A percentile compares a stretch with the other conserved stretches of the same genome.
These are phyloP conservation scores for Russula olivacea DNA, from an alignment of 768 basidiomycete species.

Conservation along the genomic window DNA sequence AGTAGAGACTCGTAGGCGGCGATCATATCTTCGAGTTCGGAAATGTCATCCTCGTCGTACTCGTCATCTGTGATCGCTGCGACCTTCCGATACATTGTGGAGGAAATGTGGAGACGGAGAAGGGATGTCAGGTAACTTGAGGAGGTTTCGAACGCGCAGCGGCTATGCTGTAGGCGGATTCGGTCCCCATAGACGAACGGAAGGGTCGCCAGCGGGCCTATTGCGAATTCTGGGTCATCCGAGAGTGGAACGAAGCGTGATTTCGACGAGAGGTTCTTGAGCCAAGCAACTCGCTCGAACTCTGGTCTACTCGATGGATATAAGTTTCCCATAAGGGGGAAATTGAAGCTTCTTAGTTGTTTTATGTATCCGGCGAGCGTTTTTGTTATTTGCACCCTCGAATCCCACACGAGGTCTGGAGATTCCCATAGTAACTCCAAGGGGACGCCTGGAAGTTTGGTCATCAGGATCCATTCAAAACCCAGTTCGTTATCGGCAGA, in stretches of 20 bases:
- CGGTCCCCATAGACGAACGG: background rate
- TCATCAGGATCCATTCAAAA: slow-evolving; percentile 31
- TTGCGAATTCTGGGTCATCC: background rate
- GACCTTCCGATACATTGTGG: background rate
- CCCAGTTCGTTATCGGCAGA: slow-evolving; percentile 29
- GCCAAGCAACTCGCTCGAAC: background rate
- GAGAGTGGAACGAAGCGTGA: background rate
- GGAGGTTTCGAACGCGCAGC: background rate
- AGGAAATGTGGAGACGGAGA: background rate
- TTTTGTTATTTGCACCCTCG: background rate
- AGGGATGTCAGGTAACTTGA: background rate
- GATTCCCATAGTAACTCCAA: background rate
- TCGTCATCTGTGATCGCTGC: background rate
- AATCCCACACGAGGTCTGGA: background rate
- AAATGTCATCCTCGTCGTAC: background rate
- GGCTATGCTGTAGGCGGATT: background rate
- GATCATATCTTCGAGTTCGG: background rate
- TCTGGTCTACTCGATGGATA: background rate
- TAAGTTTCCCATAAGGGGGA: background rate
- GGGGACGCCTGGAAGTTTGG: slow-evolving; percentile 13
- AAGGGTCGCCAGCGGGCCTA: background rate
- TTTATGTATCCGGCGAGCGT: background rate
- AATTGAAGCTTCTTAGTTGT: background rate
- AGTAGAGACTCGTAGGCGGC: background rate
- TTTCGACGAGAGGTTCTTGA: background rate